phyloP scores from a whole-genome alignment of 2,329 filamentous ascomycete genomes.

The Xylaria sp. region DNA sequence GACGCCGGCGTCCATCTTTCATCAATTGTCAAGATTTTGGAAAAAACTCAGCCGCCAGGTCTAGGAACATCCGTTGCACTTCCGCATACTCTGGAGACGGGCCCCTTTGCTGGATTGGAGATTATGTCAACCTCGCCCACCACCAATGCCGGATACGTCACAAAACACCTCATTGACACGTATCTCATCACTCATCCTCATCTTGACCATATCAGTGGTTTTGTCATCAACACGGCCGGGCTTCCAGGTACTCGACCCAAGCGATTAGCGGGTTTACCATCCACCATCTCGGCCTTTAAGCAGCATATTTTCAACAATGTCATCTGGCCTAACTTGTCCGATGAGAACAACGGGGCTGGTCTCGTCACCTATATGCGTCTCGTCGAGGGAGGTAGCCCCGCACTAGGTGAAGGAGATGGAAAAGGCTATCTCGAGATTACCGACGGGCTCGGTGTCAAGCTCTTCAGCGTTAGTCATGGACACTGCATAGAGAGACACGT shows the following conservation, averaged over 20 bases:
- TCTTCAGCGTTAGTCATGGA: conserved; percentile 83
- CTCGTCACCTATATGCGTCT: conserved; percentile 86
- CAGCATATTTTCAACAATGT: conserved; percentile 95
- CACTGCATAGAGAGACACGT: conserved; percentile 72
- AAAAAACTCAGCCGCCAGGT: conserved; percentile 43
- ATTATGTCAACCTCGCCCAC: conserved; percentile 60
- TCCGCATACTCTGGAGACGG: conserved; percentile 54
- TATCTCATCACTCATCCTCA: conserved; percentile 97
- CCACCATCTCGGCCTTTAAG: conserved; percentile 89
- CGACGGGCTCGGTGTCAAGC: conserved; percentile 82
- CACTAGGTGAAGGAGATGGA: conserved; percentile 72
- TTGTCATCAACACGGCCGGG: conserved; percentile 89
- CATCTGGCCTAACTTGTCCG: conserved; percentile 95
- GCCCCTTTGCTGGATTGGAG: conserved; percentile 75
- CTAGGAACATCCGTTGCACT: conserved; percentile 36
- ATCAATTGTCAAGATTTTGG: conserved; percentile 74
- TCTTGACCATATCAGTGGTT: conserved; percentile 85
- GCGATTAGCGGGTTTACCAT: conserved; percentile 76
- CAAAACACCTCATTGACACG: conserved; percentile 73
- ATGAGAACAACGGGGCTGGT: conserved; percentile 91
- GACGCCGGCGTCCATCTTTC: conserved; percentile 89
- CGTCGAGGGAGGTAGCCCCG: conserved; percentile 80
- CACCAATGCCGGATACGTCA: conserved; percentile 77
- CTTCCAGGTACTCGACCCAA: conserved; percentile 78
- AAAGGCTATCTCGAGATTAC: conserved; percentile 84